Conservation (phyloP, 108 stramenopile species). For the Pseudonitzschia pungens region DNA sequence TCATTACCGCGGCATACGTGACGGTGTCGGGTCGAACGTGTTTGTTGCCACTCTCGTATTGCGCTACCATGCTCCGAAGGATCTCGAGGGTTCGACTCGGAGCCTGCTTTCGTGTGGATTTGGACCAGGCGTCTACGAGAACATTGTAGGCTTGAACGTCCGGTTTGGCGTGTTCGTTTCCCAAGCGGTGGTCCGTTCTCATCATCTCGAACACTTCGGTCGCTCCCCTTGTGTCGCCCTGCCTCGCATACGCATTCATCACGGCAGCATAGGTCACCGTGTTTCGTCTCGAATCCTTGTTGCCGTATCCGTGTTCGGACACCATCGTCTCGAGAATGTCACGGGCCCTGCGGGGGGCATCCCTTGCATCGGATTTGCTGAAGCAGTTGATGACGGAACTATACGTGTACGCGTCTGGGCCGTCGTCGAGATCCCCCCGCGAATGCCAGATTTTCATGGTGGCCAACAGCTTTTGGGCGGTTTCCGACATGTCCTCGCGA, state of each 20-base stretch:
- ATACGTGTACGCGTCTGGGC: slow-evolving; percentile 34
- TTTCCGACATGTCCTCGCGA: slow-evolving; percentile 6
- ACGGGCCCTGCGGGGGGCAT: slow-evolving; percentile 37
- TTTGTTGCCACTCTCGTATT: slow-evolving; percentile 1
- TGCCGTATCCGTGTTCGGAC: slow-evolving; percentile 24
- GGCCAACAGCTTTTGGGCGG: slow-evolving; percentile 16
- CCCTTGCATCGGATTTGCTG: slow-evolving; percentile 18
- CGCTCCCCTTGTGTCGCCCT: slow-evolving; percentile 28
- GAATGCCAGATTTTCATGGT: slow-evolving; percentile 19
- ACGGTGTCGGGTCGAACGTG: background rate
- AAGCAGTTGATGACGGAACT: slow-evolving; percentile 34
- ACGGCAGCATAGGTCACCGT: slow-evolving; percentile 48
- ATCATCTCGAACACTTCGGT: slow-evolving; percentile 23
- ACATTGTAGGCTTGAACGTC: slow-evolving; percentile 29
- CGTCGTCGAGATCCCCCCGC: slow-evolving; percentile 13
- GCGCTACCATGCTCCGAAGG: background rate
- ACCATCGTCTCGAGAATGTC: slow-evolving; percentile 30
- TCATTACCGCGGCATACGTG: slow-evolving; percentile 6
- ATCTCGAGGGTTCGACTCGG: background rate
- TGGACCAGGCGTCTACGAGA: slow-evolving; percentile 17
- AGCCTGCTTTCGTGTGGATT: background rate
- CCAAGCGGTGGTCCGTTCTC: background rate
- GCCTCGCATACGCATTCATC: slow-evolving; percentile 52
- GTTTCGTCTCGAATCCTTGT: slow-evolving; percentile 22
- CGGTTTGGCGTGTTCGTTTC: slow-evolving; percentile 7